Conservation (phyloP, 805 yeast genomes). For the Cyberlindnera nakhonratchasimensis region DNA sequence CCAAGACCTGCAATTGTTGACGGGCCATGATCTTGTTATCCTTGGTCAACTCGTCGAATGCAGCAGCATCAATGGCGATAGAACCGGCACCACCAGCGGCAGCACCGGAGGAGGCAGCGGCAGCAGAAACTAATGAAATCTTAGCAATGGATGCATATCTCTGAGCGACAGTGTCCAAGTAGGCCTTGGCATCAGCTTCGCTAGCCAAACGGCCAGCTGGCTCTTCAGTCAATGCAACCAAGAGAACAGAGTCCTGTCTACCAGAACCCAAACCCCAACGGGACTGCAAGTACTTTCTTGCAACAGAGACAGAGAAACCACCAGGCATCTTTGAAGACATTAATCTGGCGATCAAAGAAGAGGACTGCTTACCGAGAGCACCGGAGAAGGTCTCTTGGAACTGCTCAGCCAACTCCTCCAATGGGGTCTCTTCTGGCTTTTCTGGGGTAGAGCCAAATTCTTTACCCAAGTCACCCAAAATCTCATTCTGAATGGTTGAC, state of each 20-base stretch:
- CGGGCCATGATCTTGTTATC: constrained; percentile 47
- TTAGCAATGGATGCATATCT: constrained; percentile 86
- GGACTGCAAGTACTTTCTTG: constrained; percentile 87
- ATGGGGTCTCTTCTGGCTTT: constrained; percentile 97
- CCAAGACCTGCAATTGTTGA: constrained; percentile 78
- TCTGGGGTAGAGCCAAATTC: constrained; percentile 98
- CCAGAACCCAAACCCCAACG: constrained; percentile 93
- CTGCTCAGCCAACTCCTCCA: constrained; percentile 90
- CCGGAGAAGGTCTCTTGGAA: constrained; percentile 92
- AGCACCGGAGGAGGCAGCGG: constrained; percentile 39
- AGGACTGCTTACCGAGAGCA: constrained; percentile 87
- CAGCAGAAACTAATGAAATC: constrained; percentile 66
- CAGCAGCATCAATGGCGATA: constrained; percentile 92
- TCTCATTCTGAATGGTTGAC: constrained; percentile 97
- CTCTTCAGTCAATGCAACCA: constrained; percentile 81
- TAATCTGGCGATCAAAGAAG: constrained; percentile 83
- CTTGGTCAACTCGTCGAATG: constrained; percentile 65
- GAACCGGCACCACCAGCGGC: constrained; percentile 65
- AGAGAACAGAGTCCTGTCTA: constrained; percentile 88
- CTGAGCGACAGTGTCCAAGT: constrained; percentile 75
- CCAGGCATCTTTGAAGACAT: constrained; percentile 99
- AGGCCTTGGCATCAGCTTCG: constrained; percentile 88
- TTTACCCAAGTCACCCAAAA: constrained; percentile 96
- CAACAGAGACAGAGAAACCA: constrained; percentile 90
- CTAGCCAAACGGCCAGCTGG: constrained; percentile 85